Evolutionary conservation across 2,329 filamentous ascomycete genomes (phyloP).

Genomic region (Diaporthe sp.): DNA sequence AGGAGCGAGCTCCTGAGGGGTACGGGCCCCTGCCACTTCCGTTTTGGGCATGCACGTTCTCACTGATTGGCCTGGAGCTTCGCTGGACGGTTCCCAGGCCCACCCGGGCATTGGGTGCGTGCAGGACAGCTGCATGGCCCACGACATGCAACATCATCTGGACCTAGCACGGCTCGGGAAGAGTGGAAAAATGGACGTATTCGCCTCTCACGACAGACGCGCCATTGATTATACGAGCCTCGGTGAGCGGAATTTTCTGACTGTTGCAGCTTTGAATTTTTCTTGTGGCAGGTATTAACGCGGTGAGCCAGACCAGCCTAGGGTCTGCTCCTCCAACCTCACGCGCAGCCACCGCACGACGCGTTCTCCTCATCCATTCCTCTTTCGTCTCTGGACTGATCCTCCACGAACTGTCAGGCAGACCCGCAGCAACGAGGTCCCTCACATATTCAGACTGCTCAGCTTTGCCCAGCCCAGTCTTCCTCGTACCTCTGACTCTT

Average conservation of each 20-base stretch:
- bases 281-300: not conserved
- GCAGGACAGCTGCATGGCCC: no score
- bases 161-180: not conserved
- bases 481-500: no score
- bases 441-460: not conserved
- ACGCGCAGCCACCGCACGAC: not conserved
- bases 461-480: no score
- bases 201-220: not conserved
- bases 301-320: not conserved
- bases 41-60: not conserved
- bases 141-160: not conserved
- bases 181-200: not conserved
- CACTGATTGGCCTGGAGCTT: conserved; percentile 12
- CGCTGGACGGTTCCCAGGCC: not conserved
- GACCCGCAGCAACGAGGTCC: not conserved
- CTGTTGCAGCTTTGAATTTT: not conserved
- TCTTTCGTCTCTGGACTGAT: not conserved
- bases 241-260: conserved; percentile 2
- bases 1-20: conserved; percentile 15
- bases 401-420: no score
- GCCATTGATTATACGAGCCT: conserved; percentile 9
- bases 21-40: not conserved
- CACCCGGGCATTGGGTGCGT: not conserved
- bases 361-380: not conserved
- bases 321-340: not conserved